Base-by-base conservation (phyloP, 2,329 filamentous ascomycete genomes). In the Colletotrichum salicis region DNA sequence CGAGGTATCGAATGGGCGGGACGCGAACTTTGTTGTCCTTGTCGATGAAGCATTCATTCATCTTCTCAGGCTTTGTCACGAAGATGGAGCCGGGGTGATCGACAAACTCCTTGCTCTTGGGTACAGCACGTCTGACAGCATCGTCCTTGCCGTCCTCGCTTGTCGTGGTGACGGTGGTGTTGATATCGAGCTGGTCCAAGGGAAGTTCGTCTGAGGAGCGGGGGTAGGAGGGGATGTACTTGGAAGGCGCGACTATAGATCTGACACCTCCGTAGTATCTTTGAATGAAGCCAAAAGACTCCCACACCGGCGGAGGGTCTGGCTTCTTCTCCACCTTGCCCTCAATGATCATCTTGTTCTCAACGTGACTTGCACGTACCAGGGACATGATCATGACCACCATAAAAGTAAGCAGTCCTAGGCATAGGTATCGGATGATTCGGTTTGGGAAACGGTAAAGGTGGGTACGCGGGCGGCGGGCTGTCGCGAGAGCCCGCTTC, bases 241-340 rank as follows among this genome's bases (percentile, higher is more conserved):
- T 85, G 15, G 86, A 80, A 31, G 90, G 83, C 0, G 90, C 82
- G 0, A 93, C 89, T 73, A 99, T 79, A 0, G 89, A 92, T 74
- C 92, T 88, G 71, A 99, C 87, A 1, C 96, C 96, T 15, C 95
- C 96, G 80, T 98, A 96, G 80, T 98, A 99, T 74, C 95, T 89
- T 72, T 92, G 92, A 73, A 99, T 82, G 77, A 97, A 97, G 0
- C 91, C 90, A 79, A 97, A 98, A 11, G 88, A 89, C 79, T 97
- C 94, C 95, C 95, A 98, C 5, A 89, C 82, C 0, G 91, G 90
- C 13, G 94, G 93, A 24, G 90, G 89, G 0, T 89, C 82, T 0
- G 90, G 86, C 69, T 85, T 87, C 74, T 90, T 90, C 19, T 89
- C 87, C 33, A 92, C 78, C 70, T 86, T 86, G 37, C 88, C 87